Evolutionary conservation across 495 filamentous ascomycete genomes (phyloP), one percentile per base, ranked within the genome.

Genomic region (Haplographium delicatum): DNA sequence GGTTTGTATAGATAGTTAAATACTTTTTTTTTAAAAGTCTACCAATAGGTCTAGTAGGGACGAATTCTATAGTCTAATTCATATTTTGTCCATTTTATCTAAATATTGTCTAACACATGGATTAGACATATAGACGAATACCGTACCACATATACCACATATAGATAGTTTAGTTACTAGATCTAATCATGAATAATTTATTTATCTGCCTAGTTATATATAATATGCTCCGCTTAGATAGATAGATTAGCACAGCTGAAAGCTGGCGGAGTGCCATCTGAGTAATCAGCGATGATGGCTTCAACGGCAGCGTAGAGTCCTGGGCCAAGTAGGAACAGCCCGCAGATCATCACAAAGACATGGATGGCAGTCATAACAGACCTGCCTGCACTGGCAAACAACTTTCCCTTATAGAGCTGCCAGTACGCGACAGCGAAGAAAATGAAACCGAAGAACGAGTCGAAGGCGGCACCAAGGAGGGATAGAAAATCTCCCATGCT

Each of bases 401-500:
- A 47, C 1, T 54, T 58, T 3, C 67, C 64, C 9, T 64, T 59
- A 40, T 74, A 63, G 0, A 76, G 49, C 49, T 73, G 66, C 70
- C 72, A 77, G 56, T 77, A 78, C 0, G 72, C 71, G 5, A 75
- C 64, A 0, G 73, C 73, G 22, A 76, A 68, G 56, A 65, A 74
- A 45, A 73, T 59, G 30, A 55, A 59, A 13, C 57, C 57, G 28
- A 59, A 59, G 48, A 59, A 79, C 20, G 66, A 68, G 43, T 75
- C 72, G 34, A 84, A 78, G 15, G 81, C 53, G 2, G 78, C 72
- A 2, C 76, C 74, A 19, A 64, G 51, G 24, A 70, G 63, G 15
- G 66, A 65, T 7, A 86, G 65, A 27, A 86, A 65, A 46, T 77
- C 72, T 53, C 78, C 81, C 68, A 86, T 86, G 18, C 79, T 72